Percentiles rank a stretch among this genome's conserved stretches.
Conservation (phyloP, 2,329 filamentous ascomycete species). For the Fusarium gaditjirri region DNA sequence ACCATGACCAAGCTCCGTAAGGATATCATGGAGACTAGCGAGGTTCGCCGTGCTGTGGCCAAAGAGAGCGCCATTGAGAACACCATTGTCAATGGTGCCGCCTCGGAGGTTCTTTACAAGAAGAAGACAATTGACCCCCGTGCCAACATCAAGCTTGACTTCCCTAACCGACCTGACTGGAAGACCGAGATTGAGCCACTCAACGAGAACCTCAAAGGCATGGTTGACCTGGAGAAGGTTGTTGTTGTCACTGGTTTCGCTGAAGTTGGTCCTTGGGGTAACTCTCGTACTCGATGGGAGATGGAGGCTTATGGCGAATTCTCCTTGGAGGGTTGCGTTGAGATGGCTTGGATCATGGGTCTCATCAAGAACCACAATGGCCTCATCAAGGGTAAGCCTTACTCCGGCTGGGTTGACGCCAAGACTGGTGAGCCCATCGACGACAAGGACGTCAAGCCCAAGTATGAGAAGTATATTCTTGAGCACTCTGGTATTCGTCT, state of each 20-base stretch:
- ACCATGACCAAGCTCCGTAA: slow-evolving; percentile 93
- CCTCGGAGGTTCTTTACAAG: slow-evolving; percentile 92
- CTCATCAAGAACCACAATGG: slow-evolving; percentile 99
- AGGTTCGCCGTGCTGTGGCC: slow-evolving; percentile 90
- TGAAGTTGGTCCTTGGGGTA: slow-evolving; percentile 97
- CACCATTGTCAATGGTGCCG: slow-evolving; percentile 94
- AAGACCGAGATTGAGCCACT: slow-evolving; percentile 89
- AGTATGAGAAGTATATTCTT: slow-evolving; percentile 96
- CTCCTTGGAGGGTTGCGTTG: slow-evolving; percentile 95
- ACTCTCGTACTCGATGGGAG: slow-evolving; percentile 97
- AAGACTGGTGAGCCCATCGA: slow-evolving; percentile 96
- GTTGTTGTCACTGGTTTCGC: slow-evolving; percentile 97
- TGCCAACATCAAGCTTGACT: slow-evolving; percentile 98
- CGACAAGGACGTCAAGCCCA: slow-evolving; percentile 96
- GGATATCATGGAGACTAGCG: slow-evolving; percentile 93
- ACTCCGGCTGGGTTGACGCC: slow-evolving; percentile 95
- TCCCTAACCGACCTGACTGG: slow-evolving; percentile 92
- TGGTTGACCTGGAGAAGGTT: slow-evolving; percentile 98
- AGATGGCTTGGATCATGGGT: slow-evolving; percentile 99
- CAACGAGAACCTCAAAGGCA: slow-evolving; percentile 89
- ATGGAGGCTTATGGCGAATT: slow-evolving; percentile 98
- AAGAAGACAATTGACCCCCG: slow-evolving; percentile 93
- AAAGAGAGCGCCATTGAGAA: slow-evolving; percentile 98
- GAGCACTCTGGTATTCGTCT: slow-evolving; percentile 97
- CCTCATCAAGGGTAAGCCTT: slow-evolving; percentile 92